Percentiles rank a stretch among this genome's conserved stretches.
Evolutionary conservation across 2,329 filamentous ascomycete genomes (phyloP).

Genomic region (Zelopaecilomyces penicillatus): DNA sequence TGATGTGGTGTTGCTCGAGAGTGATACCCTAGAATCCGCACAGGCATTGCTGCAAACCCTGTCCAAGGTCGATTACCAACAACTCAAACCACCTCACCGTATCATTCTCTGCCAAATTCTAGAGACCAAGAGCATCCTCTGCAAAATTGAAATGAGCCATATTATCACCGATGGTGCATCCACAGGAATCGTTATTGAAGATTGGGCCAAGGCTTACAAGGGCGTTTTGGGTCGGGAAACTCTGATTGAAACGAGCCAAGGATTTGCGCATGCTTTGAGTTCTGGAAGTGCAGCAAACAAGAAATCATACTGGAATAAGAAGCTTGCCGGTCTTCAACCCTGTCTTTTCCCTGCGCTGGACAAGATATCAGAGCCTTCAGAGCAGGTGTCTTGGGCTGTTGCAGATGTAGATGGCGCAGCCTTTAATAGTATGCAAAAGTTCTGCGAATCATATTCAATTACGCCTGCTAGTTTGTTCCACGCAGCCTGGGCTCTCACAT

Average conservation of each 20-base stretch:
- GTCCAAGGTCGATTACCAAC: no score
- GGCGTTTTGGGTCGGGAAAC: background rate
- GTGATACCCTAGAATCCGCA: no score
- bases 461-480: constrained; percentile 44
- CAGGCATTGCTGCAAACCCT: no score
- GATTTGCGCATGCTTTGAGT: no score
- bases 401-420: background rate
- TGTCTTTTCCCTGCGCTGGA: background rate
- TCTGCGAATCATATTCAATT: constrained; percentile 23
- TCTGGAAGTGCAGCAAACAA: background rate
- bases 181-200: constrained; percentile 10
- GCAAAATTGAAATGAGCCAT: constrained; percentile 23
- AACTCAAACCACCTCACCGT: no score
- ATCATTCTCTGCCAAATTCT: no score
- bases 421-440: constrained; percentile 11
- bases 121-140: no score
- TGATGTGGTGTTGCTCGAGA: no score
- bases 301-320: background rate
- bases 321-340: background rate
- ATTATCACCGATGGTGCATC: constrained; percentile 26
- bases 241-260: no score
- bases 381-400: background rate
- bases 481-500: constrained; percentile 41
- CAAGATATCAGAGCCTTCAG: background rate
- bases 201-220: constrained; percentile 4